These are phyloP conservation scores for Diversispora epigaea DNA, from an alignment of 192 early-diverging fungal species.

Conservation along the genomic window DNA sequence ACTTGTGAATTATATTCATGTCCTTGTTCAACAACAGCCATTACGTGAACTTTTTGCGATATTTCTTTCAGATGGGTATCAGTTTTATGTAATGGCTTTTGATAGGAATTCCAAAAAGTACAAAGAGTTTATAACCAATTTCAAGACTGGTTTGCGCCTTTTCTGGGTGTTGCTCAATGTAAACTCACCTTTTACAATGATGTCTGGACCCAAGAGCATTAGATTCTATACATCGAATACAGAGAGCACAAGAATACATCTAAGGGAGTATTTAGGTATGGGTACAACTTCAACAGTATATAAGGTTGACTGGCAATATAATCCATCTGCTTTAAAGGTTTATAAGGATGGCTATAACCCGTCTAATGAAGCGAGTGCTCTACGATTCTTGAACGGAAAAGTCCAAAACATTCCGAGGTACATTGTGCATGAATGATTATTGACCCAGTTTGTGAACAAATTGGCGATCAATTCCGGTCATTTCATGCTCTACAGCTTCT, in stretches of 20 bases:
- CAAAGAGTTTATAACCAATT: conserved; percentile 15
- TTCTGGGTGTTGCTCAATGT: not conserved
- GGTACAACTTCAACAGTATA: conserved; percentile 2
- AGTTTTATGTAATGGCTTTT: conserved; percentile 16
- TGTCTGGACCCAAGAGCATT: not conserved
- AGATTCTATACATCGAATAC: too few species aligned
- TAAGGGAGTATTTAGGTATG: not conserved
- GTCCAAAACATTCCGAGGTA: not conserved
- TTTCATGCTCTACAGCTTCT: conserved; percentile 12
- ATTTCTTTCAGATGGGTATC: conserved; percentile 7
- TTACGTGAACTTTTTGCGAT: conserved; percentile 8
- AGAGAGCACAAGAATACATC: not conserved
- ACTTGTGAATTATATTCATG: conserved; percentile 7
- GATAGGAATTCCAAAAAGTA: not conserved
- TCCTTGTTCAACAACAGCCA: conserved; percentile 19
- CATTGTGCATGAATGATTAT: not conserved
- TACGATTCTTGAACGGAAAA: not conserved
- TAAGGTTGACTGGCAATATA: not conserved
- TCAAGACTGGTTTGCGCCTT: conserved; percentile 9
- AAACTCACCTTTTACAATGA: conserved; percentile 4
- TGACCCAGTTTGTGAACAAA: not conserved
- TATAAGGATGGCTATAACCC: not conserved
- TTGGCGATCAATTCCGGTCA: too few species aligned
- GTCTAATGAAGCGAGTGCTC: not conserved
- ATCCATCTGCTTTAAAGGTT: not conserved